Evolutionary conservation across 192 early-diverging fungal species (phyloP), one percentile per base, ranked within the genome.

Genomic region (Backusella tuberculispora): DNA sequence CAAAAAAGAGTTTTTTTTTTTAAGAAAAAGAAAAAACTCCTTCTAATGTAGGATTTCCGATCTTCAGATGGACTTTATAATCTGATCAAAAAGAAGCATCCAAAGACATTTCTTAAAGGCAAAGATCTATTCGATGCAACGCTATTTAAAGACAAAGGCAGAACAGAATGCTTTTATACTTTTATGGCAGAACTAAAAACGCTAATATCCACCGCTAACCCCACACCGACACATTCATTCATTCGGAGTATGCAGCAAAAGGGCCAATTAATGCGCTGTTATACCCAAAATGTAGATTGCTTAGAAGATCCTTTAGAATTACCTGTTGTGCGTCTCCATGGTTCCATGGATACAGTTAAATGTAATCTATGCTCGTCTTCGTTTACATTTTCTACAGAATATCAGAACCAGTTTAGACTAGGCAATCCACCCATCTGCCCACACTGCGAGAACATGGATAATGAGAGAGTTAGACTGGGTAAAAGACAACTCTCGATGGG

Each of bases 221-320:
- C 89, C 26, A 96, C 98, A 6, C 90, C 88, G 1, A 95, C 97
- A 6, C 98, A 99, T 80, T 72, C 81, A 41, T 98, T 98, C 76
- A 89, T 99, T 74, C 91, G 91, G 65, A 77, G 85, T 53, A 79
- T 99, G 3, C 86, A 92, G 21, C 88, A 93, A 24, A 78, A 81
- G 8, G 90, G 92, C 17, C 92, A 94, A 80, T 87, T 99, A 9
- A 73, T 96, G 26, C 83, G 98, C 6, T 96, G 94, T 80, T 99
- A 99, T 69, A 98, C 98, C 14, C 97, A 97, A 83, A 99, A 99
- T 81, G 98, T 98, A 72, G 98, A 99, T 75, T 91, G 93, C 75
- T 84, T 99, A 13, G 97, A 99, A 77, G 87, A 89, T 63, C 85
- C 88, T 15, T 83, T 94, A 4, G 90, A 91, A 15, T 71, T 95